Conservation (phyloP, 2,329 filamentous ascomycete species). For the Aspergillus fumigatus region DNA sequence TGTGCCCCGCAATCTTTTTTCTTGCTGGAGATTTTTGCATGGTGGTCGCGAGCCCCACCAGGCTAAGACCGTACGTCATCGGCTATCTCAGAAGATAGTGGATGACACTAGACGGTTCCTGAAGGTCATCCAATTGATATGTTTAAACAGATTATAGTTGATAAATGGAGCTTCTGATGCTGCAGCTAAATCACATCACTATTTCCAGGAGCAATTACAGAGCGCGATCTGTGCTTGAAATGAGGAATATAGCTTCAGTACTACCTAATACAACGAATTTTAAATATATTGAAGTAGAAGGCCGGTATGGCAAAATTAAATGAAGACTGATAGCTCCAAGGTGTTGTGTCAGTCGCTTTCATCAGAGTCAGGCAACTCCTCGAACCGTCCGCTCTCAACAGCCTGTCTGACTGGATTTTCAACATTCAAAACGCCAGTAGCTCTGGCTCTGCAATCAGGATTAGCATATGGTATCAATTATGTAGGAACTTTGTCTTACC, state of each 20-base stretch:
- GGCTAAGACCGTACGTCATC: conserved; percentile 14
- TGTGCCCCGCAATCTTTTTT: conserved; percentile 25
- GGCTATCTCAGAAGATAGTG: background rate
- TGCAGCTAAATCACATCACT: background rate
- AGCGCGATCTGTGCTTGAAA: background rate
- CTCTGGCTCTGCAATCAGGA: conserved; percentile 51
- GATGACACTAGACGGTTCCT: background rate
- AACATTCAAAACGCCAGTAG: conserved; percentile 70
- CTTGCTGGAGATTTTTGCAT: conserved; percentile 25
- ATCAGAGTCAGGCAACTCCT: conserved; percentile 60
- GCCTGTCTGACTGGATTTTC: conserved; percentile 74
- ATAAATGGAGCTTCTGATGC: background rate
- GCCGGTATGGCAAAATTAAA: background rate
- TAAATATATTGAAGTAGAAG: background rate
- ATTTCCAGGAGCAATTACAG: background rate
- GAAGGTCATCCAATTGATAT: background rate
- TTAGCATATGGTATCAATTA: conserved; percentile 3
- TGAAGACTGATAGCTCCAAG: background rate
- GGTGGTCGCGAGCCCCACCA: conserved; percentile 7
- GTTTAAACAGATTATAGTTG: background rate
- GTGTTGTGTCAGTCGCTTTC: conserved; percentile 27
- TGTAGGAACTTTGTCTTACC: conserved; percentile 44
- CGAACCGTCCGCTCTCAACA: conserved; percentile 63
- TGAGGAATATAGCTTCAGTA: background rate
- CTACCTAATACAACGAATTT: background rate